Evolutionary conservation across 371 early-diverging fungal genomes (phyloP), one percentile per base, ranked within the genome.

Genomic region (Mortierella polycephala): DNA sequence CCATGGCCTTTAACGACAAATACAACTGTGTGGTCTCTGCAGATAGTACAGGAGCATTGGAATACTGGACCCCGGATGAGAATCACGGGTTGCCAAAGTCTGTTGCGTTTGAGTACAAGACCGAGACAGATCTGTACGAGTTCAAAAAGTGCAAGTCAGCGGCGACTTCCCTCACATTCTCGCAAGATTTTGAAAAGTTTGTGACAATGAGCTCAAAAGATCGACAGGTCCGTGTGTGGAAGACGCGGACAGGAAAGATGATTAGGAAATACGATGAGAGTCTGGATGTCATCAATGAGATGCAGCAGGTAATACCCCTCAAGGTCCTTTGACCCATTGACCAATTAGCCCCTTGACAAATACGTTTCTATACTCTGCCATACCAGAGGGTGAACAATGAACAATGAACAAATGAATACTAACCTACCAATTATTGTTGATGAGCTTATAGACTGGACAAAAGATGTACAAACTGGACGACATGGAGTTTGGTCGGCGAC

Each of bases 401-500:
- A 30, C 30, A 30, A 30, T 30, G 30, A 30, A 30, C 30, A 30
- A 30, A 30, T 30, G 30, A 30, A 30, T 30, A 30, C 30, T 30
- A 30, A 30, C 30, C 30, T 30, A 30, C 2, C 30, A 30, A 30
- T 4, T 4, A 30, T 30, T 30, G 30, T 30, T 30, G 30, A 30
- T 30, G 30, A 4, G 4, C 52, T 13, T 12, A n/a, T 85, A 86
- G 86, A 94, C 92, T 6, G 94, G 94, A 6, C 93, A 93, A 18
- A 86, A 91, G 7, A 75, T 87, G 45, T 87, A 90, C 71, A 90
- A 89, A 69, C 79, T 98, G 52, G 99, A 99, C 81, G 96, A 94
- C 70, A 98, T 98, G 97, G 98, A 98, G 82, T 98, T 97, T 88
- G 97, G 98, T 30, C 87, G 97, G 64, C 87, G 99, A 57, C 70